Evolutionary conservation across 2,329 filamentous ascomycete species (phyloP).

Genomic region (Onygena corvina): DNA sequence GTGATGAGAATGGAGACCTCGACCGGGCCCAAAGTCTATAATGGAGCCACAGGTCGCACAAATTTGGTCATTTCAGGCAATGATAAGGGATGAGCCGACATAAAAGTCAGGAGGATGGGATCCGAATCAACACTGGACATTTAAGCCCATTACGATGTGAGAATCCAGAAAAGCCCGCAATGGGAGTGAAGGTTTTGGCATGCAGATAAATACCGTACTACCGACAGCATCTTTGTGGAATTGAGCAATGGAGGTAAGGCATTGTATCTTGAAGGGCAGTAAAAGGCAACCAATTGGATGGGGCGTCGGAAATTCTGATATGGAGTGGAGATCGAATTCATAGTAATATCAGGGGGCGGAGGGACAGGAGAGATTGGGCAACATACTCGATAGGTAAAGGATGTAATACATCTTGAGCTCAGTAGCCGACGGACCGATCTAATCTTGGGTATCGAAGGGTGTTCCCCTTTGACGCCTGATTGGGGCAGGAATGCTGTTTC

Average conservation of each 20-base stretch:
- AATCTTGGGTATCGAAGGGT: constrained; percentile 13
- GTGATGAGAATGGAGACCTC: neutral
- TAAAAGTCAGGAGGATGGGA: neutral
- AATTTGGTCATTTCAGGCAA: neutral
- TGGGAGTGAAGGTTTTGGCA: neutral
- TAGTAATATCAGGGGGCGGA: neutral
- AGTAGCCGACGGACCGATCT: constrained; percentile 9
- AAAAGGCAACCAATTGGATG: neutral
- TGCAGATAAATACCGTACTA: neutral
- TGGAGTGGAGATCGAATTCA: neutral
- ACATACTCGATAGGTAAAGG: constrained; percentile 65
- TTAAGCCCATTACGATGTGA: neutral
- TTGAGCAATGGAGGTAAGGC: neutral
- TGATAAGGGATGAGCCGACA: neutral
- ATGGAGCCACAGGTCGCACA: constrained; percentile 1
- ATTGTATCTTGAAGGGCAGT: neutral
- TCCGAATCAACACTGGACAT: neutral
- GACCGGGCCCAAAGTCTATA: neutral
- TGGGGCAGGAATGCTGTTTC: constrained; percentile 9
- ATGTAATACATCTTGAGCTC: constrained; percentile 36
- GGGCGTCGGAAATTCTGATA: neutral
- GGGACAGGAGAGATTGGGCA: constrained; percentile 16
- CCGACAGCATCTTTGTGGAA: neutral
- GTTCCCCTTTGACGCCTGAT: neutral
- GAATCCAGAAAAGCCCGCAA: neutral